Base-by-base conservation (phyloP, 2,329 filamentous ascomycete genomes). In the Chaetothyriales sp. region DNA sequence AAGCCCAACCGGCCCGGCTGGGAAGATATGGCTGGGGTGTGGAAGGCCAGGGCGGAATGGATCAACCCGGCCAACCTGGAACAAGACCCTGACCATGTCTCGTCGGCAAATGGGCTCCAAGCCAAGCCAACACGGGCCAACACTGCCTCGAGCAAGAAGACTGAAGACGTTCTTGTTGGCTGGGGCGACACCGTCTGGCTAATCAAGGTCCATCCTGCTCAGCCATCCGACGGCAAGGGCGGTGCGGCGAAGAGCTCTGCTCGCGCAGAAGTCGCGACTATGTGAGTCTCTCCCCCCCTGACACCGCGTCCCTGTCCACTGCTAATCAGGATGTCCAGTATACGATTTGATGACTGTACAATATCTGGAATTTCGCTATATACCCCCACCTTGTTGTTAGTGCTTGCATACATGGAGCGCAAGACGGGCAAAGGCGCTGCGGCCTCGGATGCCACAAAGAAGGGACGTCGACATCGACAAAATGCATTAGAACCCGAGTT, bases 121-220 rank as follows among this genome's bases (percentile, higher is more conserved):
- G 48, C 68, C 63, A 42, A 73, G 10, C 32, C 12, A 15, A 39
- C 32, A 39, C 8, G 68, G 46, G 70, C 70, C 55, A 67, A 63
- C 51, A 74, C 60, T 43, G 43, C 61, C 18, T 56, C 50, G 46
- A 15, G 5, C 8, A 39, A 15, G 10, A 39, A 39, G 32, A 25
- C 79, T 12, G 90, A 96, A 66, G 85, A 90, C 60, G 72, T 96
- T 18, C 71, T 98, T 6, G 84, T 98, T 20, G 92, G 92, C 8
- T 98, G 93, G 92, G 92, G 92, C 54, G 84, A 89, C 52, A 94
- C 86, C 1, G 86, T 95, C 50, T 98, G 92, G 92, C 83, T 98
- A 48, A 83, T 98, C 50, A 84, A 95, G 65, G 83, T 98, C 18
- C 84, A 89, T 63, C 81, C 86, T 39, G 32, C 32, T 15, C 32